phyloP scores from a whole-genome alignment of 1,284 basidiomycete genomes.

The Microbotryum lychnidis-dioicae region DNA sequence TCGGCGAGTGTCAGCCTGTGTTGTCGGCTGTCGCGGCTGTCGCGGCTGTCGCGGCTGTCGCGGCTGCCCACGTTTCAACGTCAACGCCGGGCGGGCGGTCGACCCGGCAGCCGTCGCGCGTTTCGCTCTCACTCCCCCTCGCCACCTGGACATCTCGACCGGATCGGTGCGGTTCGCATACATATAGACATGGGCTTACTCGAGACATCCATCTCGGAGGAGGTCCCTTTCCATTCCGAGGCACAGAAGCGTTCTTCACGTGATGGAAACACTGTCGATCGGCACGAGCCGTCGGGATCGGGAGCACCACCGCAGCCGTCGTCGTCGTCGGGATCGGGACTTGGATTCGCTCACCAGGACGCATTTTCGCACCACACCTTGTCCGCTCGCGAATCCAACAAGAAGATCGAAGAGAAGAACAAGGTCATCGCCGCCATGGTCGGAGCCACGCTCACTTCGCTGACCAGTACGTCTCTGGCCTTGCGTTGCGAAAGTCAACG shows the following conservation, averaged over 20 bases:
- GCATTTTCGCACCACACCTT: too few relatives aligned
- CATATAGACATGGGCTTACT: constrained; percentile 8
- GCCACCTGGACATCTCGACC: too few relatives aligned
- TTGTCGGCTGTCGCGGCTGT: too few relatives aligned
- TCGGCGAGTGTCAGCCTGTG: too few relatives aligned
- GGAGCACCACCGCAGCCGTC: not conserved
- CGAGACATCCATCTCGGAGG: constrained; percentile 22
- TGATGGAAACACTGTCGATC: too few relatives aligned
- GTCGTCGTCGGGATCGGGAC: not conserved
- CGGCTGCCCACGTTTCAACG: too few relatives aligned
- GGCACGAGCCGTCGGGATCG: not conserved
- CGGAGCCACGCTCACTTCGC: constrained; percentile 31
- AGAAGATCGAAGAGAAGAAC: constrained; percentile 15
- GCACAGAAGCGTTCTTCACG: too few relatives aligned
- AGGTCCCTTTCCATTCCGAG: not conserved
- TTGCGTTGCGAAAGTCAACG: not conserved
- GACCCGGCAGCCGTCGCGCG: too few relatives aligned
- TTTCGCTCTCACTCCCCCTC: not conserved
- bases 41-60: too few relatives aligned
- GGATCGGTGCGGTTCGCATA: too few relatives aligned
- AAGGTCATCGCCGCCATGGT: constrained; percentile 32
- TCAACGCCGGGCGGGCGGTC: too few relatives aligned
- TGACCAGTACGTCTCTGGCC: constrained; percentile 30
- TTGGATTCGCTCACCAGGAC: not conserved
- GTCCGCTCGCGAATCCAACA: not conserved